Conservation (phyloP, 1,284 basidiomycete genomes). For the Tylopilus sp. region DNA sequence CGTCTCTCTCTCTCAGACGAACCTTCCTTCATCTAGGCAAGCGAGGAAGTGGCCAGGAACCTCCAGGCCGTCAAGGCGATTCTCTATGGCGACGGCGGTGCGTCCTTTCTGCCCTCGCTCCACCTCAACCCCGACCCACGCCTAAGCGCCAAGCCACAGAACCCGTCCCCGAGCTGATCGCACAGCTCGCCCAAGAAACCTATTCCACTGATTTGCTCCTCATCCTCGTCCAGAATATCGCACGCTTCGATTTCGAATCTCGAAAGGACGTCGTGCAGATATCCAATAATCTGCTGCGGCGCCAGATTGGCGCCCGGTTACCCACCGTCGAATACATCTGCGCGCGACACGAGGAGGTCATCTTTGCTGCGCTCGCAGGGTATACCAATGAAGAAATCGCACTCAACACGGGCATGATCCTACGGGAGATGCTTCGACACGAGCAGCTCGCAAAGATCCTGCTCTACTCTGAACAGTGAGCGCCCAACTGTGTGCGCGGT, state of each 20-base stretch:
- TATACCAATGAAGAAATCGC: slow-evolving; percentile 95
- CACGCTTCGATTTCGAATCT: slow-evolving; percentile 91
- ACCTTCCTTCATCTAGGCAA: slow-evolving; percentile 48
- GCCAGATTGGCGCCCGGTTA: slow-evolving; percentile 88
- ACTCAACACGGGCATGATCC: slow-evolving; percentile 96
- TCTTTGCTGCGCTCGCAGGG: slow-evolving; percentile 84
- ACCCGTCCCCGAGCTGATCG: slow-evolving; percentile 79
- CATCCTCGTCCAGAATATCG: slow-evolving; percentile 77
- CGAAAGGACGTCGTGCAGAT: slow-evolving; percentile 96
- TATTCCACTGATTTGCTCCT: slow-evolving; percentile 88
- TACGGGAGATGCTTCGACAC: slow-evolving; percentile 95
- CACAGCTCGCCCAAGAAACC: slow-evolving; percentile 92
- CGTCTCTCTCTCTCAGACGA: slow-evolving; percentile 1
- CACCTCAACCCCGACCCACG: slow-evolving; percentile 7
- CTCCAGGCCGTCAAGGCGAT: slow-evolving; percentile 85
- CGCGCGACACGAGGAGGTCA: slow-evolving; percentile 73
- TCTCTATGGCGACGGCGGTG: slow-evolving; percentile 83
- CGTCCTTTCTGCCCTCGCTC: slow-evolving; percentile 21
- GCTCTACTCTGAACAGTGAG: slow-evolving; percentile 88
- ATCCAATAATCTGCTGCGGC: slow-evolving; percentile 90
- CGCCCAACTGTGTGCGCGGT: too few relatives aligned
- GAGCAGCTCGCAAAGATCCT: slow-evolving; percentile 88
- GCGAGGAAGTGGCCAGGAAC: slow-evolving; percentile 85
- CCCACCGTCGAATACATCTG: slow-evolving; percentile 95
- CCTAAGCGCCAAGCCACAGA: slow-evolving; percentile 40